Conservation (phyloP, 305 asterid genomes). For the Withania somnifera region DNA sequence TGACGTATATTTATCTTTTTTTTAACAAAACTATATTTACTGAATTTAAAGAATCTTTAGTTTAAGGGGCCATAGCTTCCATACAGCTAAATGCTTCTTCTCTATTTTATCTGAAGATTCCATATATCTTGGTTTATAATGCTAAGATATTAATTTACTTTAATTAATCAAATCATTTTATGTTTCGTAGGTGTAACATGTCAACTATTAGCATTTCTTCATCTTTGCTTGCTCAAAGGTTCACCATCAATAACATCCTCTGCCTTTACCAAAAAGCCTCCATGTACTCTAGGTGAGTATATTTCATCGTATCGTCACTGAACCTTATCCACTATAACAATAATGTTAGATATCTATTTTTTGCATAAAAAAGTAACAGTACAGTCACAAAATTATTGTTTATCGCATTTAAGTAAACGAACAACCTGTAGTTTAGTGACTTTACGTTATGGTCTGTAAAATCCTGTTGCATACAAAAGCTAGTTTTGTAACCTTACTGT, state of each 20-base stretch:
- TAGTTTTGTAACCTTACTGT: background rate
- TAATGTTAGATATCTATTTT: background rate
- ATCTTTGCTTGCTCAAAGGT: conserved; percentile 8
- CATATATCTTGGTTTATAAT: background rate
- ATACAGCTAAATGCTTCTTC: too few species aligned
- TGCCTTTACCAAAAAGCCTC: background rate
- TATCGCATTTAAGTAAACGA: too few species aligned
- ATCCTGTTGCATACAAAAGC: too few species aligned
- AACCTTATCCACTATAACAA: background rate
- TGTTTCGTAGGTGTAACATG: conserved; percentile 15
- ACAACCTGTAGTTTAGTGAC: background rate
- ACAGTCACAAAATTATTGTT: background rate
- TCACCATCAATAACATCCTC: background rate
- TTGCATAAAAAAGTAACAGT: background rate
- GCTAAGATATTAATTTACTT: background rate
- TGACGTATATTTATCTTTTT: too few species aligned
- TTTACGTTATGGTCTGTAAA: background rate
- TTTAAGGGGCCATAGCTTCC: too few species aligned
- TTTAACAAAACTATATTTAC: too few species aligned
- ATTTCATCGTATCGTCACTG: background rate
- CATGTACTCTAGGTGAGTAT: background rate
- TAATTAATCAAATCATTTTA: background rate
- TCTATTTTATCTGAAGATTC: too few species aligned
- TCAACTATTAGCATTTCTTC: conserved; percentile 15
- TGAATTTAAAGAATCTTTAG: too few species aligned